Percentiles rank a stretch among this genome's conserved stretches.
Evolutionary conservation across 768 basidiomycete species (phyloP).

Genomic region (Auriscalpium orientale): DNA sequence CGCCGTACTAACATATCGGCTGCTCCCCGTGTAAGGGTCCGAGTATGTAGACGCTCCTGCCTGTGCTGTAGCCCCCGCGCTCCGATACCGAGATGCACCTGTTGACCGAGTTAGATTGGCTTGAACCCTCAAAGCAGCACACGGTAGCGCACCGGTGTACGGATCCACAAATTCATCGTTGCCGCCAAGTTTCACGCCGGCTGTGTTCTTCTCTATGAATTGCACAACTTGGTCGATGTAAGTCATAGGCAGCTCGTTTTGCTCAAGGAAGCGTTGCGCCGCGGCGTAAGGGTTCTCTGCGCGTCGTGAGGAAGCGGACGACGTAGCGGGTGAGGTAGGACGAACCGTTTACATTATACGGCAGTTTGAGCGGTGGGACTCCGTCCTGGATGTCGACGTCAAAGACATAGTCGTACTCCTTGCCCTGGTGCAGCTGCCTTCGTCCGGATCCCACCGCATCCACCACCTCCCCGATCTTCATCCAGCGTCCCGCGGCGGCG

Average conservation of each 20-base stretch:
- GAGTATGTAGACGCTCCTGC: conserved; percentile 31
- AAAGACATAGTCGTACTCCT: conserved; percentile 99
- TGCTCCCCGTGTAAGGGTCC: conserved; percentile 71
- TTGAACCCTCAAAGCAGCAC: neutral
- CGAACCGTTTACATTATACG: conserved; percentile 83
- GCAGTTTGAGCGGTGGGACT: conserved; percentile 85
- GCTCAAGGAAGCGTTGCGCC: conserved; percentile 80
- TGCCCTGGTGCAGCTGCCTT: conserved; percentile 87
- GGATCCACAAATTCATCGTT: conserved; percentile 73
- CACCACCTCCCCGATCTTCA: conserved; percentile 92
- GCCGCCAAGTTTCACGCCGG: conserved; percentile 63
- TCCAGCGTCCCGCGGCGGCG: conserved; percentile 57
- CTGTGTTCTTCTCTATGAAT: conserved; percentile 91
- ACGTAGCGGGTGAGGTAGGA: neutral
- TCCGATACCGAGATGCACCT: conserved; percentile 29
- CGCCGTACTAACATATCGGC: conserved; percentile 44
- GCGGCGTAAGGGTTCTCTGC: conserved; percentile 87
- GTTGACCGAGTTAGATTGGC: neutral
- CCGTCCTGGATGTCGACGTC: conserved; percentile 96
- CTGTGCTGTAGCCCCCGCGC: conserved; percentile 23
- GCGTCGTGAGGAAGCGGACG: neutral
- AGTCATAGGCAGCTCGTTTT: conserved; percentile 72
- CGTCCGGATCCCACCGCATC: conserved; percentile 88
- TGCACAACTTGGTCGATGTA: conserved; percentile 87
- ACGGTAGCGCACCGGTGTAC: conserved; percentile 60